Evolutionary conservation across 306 rosid genomes (phyloP).

Genomic region (Adenanthera pavonina): DNA sequence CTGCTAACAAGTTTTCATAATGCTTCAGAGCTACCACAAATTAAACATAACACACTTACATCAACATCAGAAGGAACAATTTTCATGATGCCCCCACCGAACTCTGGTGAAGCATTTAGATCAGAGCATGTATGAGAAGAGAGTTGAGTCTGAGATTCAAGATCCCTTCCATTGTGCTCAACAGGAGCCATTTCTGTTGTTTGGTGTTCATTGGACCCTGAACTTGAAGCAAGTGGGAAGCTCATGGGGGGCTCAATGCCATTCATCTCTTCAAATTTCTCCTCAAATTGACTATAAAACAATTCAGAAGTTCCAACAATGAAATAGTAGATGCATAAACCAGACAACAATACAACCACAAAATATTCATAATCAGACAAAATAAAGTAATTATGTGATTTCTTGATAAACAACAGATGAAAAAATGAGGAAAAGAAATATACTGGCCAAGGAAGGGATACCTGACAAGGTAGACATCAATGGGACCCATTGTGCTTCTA

Average conservation of each 20-base stretch:
- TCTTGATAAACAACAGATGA: slow-evolving; percentile 7
- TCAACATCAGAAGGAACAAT: slow-evolving; percentile 93
- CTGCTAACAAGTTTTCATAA: not conserved
- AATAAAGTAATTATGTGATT: slow-evolving; percentile 35
- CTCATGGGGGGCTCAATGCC: slow-evolving; percentile 62
- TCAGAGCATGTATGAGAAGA: slow-evolving; percentile 67
- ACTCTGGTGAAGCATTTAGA: slow-evolving; percentile 68
- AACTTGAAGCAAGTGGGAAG: slow-evolving; percentile 82
- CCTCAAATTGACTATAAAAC: slow-evolving; percentile 85
- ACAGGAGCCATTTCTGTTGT: slow-evolving; percentile 56
- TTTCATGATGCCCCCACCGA: slow-evolving; percentile 92
- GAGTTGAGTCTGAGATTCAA: slow-evolving; percentile 64
- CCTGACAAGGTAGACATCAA: slow-evolving; percentile 99
- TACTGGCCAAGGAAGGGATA: slow-evolving; percentile 42
- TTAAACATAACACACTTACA: slow-evolving; percentile 61
- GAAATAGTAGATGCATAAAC: slow-evolving; percentile 31
- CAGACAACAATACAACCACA: slow-evolving; percentile 11
- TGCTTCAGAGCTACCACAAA: slow-evolving; percentile 4
- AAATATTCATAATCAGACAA: slow-evolving; percentile 14
- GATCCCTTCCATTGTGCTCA: slow-evolving; percentile 57
- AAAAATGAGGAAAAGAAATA: slow-evolving; percentile 7
- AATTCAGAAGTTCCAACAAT: slow-evolving; percentile 33
- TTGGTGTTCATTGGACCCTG: slow-evolving; percentile 73
- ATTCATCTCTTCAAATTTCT: slow-evolving; percentile 89
- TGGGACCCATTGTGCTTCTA: slow-evolving; percentile 99